These are phyloP conservation scores for Pseudonectria foliicola DNA, from an alignment of 2,329 filamentous ascomycete genomes.

Conservation along the genomic window DNA sequence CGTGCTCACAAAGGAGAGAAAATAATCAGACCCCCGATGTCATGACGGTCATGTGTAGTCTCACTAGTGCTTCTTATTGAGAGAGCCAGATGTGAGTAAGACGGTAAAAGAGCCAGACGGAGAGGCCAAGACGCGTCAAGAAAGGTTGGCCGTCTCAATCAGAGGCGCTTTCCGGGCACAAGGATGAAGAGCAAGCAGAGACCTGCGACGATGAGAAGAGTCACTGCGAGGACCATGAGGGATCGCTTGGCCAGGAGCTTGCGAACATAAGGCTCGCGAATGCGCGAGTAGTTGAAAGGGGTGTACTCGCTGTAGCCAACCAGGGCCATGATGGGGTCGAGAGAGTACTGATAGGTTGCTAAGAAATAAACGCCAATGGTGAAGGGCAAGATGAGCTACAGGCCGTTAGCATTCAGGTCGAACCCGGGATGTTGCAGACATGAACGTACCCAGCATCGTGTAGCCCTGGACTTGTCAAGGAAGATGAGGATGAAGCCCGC, in stretches of 20 bases:
- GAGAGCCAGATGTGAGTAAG: too few relatives aligned
- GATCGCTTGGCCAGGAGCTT: constrained; percentile 79
- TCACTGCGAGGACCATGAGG: constrained; percentile 70
- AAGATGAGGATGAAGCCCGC: constrained; percentile 90
- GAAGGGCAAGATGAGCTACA: constrained; percentile 72
- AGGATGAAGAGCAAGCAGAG: constrained; percentile 88
- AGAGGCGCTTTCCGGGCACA: constrained; percentile 81
- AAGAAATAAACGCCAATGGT: constrained; percentile 84
- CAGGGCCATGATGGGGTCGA: constrained; percentile 85
- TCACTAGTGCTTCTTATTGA: too few relatives aligned
- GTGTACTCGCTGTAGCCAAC: constrained; percentile 94
- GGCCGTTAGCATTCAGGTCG: constrained; percentile 11
- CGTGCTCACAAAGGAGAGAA: too few relatives aligned
- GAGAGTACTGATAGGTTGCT: constrained; percentile 87
- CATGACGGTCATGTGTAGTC: too few relatives aligned
- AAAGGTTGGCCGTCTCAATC: constrained; percentile 17
- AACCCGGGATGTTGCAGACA: background rate
- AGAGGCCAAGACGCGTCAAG: too few relatives aligned
- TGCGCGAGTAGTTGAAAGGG: constrained; percentile 81
- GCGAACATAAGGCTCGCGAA: constrained; percentile 86
- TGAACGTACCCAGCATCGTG: constrained; percentile 73
- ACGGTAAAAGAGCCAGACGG: too few relatives aligned
- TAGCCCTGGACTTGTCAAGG: constrained; percentile 65
- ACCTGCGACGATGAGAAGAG: constrained; percentile 69
- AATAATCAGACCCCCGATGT: too few relatives aligned